Evolutionary conservation across 2,329 filamentous ascomycete species (phyloP).

Genomic region (Aspergillus clavatus): DNA sequence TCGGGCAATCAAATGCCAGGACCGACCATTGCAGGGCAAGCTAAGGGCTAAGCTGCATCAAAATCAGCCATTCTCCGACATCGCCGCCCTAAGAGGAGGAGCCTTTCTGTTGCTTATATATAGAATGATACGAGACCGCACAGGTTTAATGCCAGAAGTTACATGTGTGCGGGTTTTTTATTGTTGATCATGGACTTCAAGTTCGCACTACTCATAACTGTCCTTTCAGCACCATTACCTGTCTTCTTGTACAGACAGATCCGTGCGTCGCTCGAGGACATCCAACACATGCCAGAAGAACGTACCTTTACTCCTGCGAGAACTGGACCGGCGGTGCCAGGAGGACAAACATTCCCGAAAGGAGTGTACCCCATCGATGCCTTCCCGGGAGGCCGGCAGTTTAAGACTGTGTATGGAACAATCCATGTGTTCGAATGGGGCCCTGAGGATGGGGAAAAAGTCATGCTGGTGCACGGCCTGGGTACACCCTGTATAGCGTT

Average conservation of each 20-base stretch:
- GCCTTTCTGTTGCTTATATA: too few relatives aligned
- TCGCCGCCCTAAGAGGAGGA: not conserved
- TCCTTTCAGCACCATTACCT: not conserved
- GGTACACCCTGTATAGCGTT: slow-evolving; percentile 1
- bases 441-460: slow-evolving; percentile 2
- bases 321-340: not conserved
- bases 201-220: not conserved
- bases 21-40: not conserved
- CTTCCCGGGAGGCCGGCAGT: slow-evolving; percentile 1
- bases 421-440: slow-evolving; percentile 6
- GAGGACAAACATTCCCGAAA: not conserved
- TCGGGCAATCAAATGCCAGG: not conserved
- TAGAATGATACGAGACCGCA: not conserved
- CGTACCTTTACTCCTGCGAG: not conserved
- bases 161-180: not conserved
- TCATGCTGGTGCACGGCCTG: slow-evolving; percentile 3
- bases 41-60: not conserved
- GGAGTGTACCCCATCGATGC: slow-evolving; percentile 1
- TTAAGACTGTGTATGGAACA: slow-evolving; percentile 3
- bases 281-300: not conserved
- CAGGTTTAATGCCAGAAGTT: not conserved
- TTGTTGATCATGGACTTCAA: not conserved
- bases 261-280: not conserved
- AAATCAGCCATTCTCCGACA: not conserved
- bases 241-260: not conserved